Conservation (phyloP, 768 basidiomycete species). For the Mycena kentingensis region DNA sequence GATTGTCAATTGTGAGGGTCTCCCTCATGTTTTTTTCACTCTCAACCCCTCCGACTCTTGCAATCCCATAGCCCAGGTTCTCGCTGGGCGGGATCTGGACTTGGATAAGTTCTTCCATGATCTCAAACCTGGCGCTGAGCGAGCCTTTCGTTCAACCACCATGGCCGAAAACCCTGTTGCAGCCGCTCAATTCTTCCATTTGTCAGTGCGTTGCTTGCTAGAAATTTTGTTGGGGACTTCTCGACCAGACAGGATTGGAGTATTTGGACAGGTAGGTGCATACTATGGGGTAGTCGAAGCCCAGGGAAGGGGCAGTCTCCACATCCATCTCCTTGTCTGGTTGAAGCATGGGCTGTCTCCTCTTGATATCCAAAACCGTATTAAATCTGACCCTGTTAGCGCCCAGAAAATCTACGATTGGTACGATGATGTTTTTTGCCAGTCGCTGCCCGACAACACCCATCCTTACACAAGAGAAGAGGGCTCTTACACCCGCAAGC, state of each 20-base stretch:
- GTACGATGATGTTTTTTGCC: conserved; percentile 11
- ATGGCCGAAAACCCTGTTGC: conserved; percentile 9
- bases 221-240: conserved; percentile 25
- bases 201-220: conserved; percentile 26
- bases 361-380: conserved; percentile 3
- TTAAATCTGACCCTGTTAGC: conserved; percentile 5
- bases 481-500: not conserved
- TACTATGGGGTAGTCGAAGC: conserved; percentile 33
- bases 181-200: conserved; percentile 34
- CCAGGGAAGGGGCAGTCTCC: conserved; percentile 26
- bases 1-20: conserved; percentile 15
- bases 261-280: conserved; percentile 23
- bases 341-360: conserved; percentile 5
- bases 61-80: conserved; percentile 24
- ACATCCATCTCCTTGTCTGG: conserved; percentile 32
- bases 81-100: conserved; percentile 23
- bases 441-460: not conserved
- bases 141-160: not conserved
- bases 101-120: conserved; percentile 21
- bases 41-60: conserved; percentile 22
- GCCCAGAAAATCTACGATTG: not conserved
- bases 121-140: not conserved
- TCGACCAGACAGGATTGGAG: conserved; percentile 17
- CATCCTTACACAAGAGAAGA: not conserved
- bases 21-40: conserved; percentile 23